These are phyloP conservation scores for Saccharomyces hybrid DNA, from an alignment of 1,139 yeast species.

Conservation along the genomic window DNA sequence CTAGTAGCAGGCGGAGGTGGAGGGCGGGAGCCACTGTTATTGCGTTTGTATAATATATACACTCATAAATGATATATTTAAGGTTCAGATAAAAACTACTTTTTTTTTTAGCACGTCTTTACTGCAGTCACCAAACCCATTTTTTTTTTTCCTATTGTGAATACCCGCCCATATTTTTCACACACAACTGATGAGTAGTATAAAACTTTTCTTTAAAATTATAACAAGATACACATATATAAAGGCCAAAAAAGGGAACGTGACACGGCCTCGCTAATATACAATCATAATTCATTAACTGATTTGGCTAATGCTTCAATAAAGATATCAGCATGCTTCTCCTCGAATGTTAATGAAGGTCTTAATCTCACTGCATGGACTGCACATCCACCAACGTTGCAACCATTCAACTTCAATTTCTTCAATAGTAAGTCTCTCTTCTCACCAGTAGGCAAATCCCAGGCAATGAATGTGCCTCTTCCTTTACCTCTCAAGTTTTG, in stretches of 20 bases:
- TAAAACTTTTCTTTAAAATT: neutral
- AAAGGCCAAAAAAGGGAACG: neutral
- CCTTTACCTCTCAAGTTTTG: constrained; percentile 57
- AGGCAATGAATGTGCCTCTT: constrained; percentile 70
- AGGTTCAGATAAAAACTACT: neutral
- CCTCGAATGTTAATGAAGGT: constrained; percentile 61
- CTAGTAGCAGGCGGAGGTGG: neutral
- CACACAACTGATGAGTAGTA: neutral
- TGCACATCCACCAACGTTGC: constrained; percentile 71
- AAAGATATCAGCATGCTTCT: constrained; percentile 59
- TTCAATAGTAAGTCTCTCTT: constrained; percentile 46
- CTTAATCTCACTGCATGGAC: constrained; percentile 58
- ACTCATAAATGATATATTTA: constrained; percentile 1
- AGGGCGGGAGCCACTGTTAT: neutral
- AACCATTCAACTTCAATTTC: constrained; percentile 47
- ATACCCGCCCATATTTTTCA: neutral
- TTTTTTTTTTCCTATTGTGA: neutral
- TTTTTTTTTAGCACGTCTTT: neutral
- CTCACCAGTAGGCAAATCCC: constrained; percentile 47
- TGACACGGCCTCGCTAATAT: neutral
- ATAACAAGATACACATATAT: neutral
- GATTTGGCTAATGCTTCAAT: constrained; percentile 40
- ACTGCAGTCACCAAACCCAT: neutral
- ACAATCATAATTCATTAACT: constrained; percentile 11
- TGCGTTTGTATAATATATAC: neutral